A percentile compares a stretch with the other conserved stretches of the same genome.
Conservation (phyloP, 176 grass and related monocot species). For the Oryza punctata region DNA sequence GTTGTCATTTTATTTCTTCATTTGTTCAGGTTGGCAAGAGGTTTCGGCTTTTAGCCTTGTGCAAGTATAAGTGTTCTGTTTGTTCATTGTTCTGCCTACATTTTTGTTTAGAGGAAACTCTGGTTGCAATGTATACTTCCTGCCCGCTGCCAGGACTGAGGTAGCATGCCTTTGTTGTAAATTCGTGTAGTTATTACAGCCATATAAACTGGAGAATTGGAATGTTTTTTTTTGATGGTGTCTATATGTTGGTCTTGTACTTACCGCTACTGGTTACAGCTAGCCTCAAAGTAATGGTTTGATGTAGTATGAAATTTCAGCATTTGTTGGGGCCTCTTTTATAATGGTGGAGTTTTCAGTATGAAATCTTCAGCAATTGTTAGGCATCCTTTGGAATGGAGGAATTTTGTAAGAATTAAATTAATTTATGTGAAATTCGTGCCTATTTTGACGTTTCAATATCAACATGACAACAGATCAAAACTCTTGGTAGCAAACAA, state of each 20-base stretch:
- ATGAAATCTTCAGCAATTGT: background rate
- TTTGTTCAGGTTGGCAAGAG: background rate
- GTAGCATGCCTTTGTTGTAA: background rate
- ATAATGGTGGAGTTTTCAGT: background rate
- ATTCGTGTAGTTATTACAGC: background rate
- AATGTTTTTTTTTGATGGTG: background rate
- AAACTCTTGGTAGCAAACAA: background rate
- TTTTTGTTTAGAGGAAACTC: background rate
- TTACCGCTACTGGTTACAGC: background rate
- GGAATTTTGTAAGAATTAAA: background rate
- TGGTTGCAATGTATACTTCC: background rate
- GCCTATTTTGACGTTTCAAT: background rate
- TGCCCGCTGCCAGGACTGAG: background rate
- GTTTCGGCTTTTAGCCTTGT: background rate
- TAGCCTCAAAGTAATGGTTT: no score
- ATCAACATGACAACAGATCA: no score
- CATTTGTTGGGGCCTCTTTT: no score
- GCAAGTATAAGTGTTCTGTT: background rate
- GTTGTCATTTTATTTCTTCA: constrained; percentile 10
- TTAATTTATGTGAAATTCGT: no score
- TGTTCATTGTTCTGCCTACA: background rate
- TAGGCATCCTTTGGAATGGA: background rate
- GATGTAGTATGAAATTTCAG: no score
- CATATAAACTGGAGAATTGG: background rate
- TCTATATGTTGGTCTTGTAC: background rate